Evolutionary conservation across 768 basidiomycete species (phyloP), one percentile per base, ranked within the genome.

Genomic region (Gloeostereum incarnatum): DNA sequence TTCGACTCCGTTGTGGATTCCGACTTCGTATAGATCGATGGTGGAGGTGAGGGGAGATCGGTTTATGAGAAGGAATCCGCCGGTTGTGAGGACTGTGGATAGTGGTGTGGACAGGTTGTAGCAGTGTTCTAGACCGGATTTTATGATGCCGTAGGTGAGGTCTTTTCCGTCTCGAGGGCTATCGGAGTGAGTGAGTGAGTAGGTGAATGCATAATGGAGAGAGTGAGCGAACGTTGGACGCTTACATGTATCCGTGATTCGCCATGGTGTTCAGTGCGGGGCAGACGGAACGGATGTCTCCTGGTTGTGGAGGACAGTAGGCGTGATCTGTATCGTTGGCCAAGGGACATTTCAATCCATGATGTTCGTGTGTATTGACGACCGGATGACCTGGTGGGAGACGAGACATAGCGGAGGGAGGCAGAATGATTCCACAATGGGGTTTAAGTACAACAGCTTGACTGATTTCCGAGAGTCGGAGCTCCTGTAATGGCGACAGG

Each of bases 121-220:
- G 40, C 75, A 74, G 3, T 58, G 60, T 35, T 49, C 59, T 25
- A 80, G 62, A 1, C 62, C 75, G 5, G 46, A 48, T 11, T 54
- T 47, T 29, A 80, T 58, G 22, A 58, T 57, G 23, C 50, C 47
- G 2, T 65, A 55, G 10, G 64, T 60, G 18, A 81, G 48, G 21
- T 71, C 66, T 44, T 66, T 67, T 7, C 78, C 78, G 45, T 71
- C 57, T 2, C 76, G 69, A 24, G 66, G 56, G 35, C 77, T 79
- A 27, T 1, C 25, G 14, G 17, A n/a, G 33, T 46, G 22, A 46
- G 41, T 23, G 27, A 8, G 35, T 30, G 16, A 5, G 21, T 9
- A 35, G 5, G 3, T 4, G 30, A 39, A 18, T 6, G 40, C 16
- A 36, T 16, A 4, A 41, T n/a, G 18, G n/a, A 40, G 30, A 25